These are phyloP conservation scores for Trypanosoma cruzi DNA, from an alignment of 208 protist genomes.

Conservation along the genomic window DNA sequence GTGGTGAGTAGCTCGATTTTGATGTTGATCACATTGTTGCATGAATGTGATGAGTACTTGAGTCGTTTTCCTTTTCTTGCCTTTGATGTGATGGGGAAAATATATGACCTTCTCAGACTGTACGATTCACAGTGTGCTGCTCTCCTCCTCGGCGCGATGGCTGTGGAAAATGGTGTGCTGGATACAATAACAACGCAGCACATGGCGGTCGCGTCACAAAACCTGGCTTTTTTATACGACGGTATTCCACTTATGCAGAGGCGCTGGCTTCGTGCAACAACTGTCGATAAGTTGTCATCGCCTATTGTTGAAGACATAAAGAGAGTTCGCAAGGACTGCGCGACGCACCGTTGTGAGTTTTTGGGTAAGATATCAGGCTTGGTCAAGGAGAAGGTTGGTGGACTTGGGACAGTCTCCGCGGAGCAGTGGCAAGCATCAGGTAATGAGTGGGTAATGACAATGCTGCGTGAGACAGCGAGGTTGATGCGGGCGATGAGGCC, in stretches of 20 bases:
- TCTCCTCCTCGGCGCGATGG: slow-evolving; percentile 81
- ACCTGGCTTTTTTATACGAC: slow-evolving; percentile 66
- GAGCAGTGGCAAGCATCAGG: slow-evolving; percentile 55
- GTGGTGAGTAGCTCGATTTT: slow-evolving; percentile 74
- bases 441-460: slow-evolving; percentile 90
- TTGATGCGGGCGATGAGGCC: slow-evolving; percentile 67
- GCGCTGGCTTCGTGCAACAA: slow-evolving; percentile 29
- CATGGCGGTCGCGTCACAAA: slow-evolving; percentile 88
- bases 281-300: slow-evolving; percentile 30
- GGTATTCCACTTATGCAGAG: slow-evolving; percentile 66
- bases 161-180: slow-evolving; percentile 77
- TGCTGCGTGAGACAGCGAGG: slow-evolving; percentile 83
- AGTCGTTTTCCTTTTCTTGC: slow-evolving; percentile 81
- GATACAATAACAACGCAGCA: slow-evolving; percentile 82
- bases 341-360: slow-evolving; percentile 65
- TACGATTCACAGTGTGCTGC: slow-evolving; percentile 73
- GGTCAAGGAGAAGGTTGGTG: slow-evolving; percentile 70
- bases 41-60: slow-evolving; percentile 76
- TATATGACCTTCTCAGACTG: slow-evolving; percentile 80
- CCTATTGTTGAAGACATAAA: slow-evolving; percentile 69
- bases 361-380: slow-evolving; percentile 71
- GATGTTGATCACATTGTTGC: slow-evolving; percentile 73
- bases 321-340: slow-evolving; percentile 51
- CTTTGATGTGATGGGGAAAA: slow-evolving; percentile 71
- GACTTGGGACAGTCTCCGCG: slow-evolving; percentile 39